Conservation (phyloP, 495 filamentous ascomycete species). For the Cercophora sp. region DNA sequence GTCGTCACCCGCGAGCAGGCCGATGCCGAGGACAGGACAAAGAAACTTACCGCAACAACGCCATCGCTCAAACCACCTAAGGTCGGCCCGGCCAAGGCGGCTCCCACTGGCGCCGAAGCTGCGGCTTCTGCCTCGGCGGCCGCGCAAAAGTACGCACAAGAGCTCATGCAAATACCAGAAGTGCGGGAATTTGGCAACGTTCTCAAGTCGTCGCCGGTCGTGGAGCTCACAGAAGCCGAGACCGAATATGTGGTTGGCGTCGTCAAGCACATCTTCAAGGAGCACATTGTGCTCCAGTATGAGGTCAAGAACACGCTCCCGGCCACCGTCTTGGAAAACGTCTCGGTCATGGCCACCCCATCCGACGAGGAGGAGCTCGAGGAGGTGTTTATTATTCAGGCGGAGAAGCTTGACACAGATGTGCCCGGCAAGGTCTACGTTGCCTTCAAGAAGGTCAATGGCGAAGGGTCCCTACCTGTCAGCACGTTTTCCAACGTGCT, state of each 20-base stretch:
- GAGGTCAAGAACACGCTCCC: constrained; percentile 97
- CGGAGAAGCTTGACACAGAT: constrained; percentile 71
- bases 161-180: constrained; percentile 85
- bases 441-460: constrained; percentile 78
- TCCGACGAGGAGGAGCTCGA: constrained; percentile 76
- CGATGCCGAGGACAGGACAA: constrained; percentile 92
- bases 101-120: constrained; percentile 65
- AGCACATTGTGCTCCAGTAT: constrained; percentile 93
- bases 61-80: constrained; percentile 94
- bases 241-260: constrained; percentile 94
- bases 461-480: constrained; percentile 65
- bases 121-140: constrained; percentile 67
- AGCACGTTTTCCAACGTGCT: constrained; percentile 86
- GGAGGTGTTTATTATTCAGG: constrained; percentile 92
- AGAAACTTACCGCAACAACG: constrained; percentile 88
- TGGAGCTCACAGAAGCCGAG: constrained; percentile 93
- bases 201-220: constrained; percentile 80
- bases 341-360: constrained; percentile 81
- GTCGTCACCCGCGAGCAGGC: constrained; percentile 94
- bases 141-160: constrained; percentile 81
- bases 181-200: constrained; percentile 81
- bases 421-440: constrained; percentile 92
- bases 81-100: constrained; percentile 71
- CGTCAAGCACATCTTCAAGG: constrained; percentile 96
- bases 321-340: constrained; percentile 84